Conservation (phyloP, 306 rosid genomes). For the Castanospermum australe region DNA sequence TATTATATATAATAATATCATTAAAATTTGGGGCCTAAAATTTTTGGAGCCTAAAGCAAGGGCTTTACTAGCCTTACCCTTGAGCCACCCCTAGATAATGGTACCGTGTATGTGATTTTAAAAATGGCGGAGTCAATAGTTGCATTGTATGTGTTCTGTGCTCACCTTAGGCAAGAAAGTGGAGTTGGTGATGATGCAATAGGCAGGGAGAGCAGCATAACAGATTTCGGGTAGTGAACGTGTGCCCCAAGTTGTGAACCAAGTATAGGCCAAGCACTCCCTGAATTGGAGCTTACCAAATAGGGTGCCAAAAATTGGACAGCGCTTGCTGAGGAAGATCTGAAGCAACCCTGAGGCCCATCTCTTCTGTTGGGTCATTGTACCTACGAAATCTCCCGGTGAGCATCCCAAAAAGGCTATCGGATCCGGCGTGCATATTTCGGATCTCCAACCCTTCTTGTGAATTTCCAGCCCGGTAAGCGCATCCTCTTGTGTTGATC, state of each 20-base stretch:
- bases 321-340: constrained; percentile 41
- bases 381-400: constrained; percentile 36
- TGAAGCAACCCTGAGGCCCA: constrained; percentile 59
- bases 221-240: constrained; percentile 41
- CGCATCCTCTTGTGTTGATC: constrained; percentile 58
- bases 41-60: too few relatives aligned
- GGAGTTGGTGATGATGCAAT: constrained; percentile 61
- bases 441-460: constrained; percentile 65
- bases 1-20: too few relatives aligned
- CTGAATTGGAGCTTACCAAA: constrained; percentile 58
- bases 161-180: constrained; percentile 63
- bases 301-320: constrained; percentile 47
- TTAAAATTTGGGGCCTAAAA: too few relatives aligned
- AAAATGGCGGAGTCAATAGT: not conserved
- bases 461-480: constrained; percentile 59
- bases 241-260: constrained; percentile 34
- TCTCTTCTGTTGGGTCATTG: constrained; percentile 59
- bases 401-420: constrained; percentile 60
- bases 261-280: constrained; percentile 49
- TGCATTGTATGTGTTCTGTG: not conserved
- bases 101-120: not conserved
- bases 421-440: constrained; percentile 32
- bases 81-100: too few relatives aligned
- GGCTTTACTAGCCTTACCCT: too few relatives aligned
- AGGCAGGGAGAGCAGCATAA: constrained; percentile 55